Evolutionary conservation across 192 early-diverging fungal genomes (phyloP).

Genomic region (Cladochytrium replicatum): DNA sequence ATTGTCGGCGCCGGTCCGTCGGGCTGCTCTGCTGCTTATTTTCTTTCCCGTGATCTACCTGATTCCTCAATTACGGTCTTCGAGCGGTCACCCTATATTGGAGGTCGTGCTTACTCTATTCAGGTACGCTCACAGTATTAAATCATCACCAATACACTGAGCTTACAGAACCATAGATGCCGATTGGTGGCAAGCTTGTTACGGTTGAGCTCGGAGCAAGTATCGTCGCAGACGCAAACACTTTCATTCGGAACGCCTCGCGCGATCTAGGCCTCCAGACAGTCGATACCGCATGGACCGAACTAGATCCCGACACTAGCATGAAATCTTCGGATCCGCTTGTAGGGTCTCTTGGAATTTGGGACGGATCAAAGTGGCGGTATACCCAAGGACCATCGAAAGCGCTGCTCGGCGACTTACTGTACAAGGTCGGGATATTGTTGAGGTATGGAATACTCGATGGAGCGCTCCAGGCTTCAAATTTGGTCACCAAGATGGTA

Average conservation of each 20-base stretch:
- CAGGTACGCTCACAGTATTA: too few species aligned
- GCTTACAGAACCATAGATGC: too few species aligned
- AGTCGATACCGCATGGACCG: not conserved
- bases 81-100: not conserved
- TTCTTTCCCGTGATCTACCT: not conserved
- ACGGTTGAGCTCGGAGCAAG: not conserved
- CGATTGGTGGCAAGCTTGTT: not conserved
- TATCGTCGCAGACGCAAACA: not conserved
- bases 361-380: not conserved
- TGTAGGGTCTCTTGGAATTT: too few species aligned
- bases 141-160: too few species aligned
- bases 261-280: not conserved
- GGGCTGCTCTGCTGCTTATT: not conserved
- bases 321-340: too few species aligned
- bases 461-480: not conserved
- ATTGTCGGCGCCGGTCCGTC: not conserved
- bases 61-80: not conserved
- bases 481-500: not conserved
- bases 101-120: not conserved
- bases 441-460: not conserved
- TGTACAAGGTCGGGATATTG: not conserved
- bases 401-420: not conserved
- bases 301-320: not conserved
- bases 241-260: not conserved
- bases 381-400: not conserved